Evolutionary conservation across 73 alveolate genomes (phyloP).

Genomic region (Symbiodinium natans): DNA sequence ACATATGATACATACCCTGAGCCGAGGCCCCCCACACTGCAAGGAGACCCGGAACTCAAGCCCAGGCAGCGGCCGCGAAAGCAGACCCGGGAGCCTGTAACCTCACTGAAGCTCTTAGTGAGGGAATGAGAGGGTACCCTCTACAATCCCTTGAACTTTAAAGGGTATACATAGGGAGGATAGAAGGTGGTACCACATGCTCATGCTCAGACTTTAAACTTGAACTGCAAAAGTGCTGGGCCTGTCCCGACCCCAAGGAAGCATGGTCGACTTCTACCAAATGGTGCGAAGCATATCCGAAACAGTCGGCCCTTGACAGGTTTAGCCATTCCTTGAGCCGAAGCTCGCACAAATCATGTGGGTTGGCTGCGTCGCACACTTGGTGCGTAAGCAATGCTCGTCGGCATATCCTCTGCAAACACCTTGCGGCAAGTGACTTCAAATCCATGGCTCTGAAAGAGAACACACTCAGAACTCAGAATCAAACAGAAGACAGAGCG

Average conservation of each 20-base stretch:
- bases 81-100: slow-evolving; percentile 81
- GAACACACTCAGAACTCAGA: not conserved
- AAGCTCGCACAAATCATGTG: slow-evolving; percentile 26
- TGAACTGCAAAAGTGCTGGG: not conserved
- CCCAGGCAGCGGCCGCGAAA: slow-evolving; percentile 87
- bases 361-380: slow-evolving; percentile 21
- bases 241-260: no score
- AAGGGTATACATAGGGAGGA: not conserved
- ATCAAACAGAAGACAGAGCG: not conserved
- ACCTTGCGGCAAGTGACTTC: not conserved
- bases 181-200: not conserved
- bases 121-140: not conserved
- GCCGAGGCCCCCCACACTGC: slow-evolving; percentile 2
- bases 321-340: not conserved
- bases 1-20: no score
- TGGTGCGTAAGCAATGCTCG: slow-evolving; percentile 86
- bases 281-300: not conserved
- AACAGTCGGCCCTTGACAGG: not conserved
- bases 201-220: not conserved
- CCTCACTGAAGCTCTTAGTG: no score
- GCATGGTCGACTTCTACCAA: not conserved
- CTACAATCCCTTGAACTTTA: not conserved
- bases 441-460: not conserved
- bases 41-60: slow-evolving; percentile 44
- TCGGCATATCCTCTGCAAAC: slow-evolving; percentile 49